These are phyloP conservation scores for Mikania micrantha DNA, from an alignment of 129 eudicot species.

Conservation along the genomic window DNA sequence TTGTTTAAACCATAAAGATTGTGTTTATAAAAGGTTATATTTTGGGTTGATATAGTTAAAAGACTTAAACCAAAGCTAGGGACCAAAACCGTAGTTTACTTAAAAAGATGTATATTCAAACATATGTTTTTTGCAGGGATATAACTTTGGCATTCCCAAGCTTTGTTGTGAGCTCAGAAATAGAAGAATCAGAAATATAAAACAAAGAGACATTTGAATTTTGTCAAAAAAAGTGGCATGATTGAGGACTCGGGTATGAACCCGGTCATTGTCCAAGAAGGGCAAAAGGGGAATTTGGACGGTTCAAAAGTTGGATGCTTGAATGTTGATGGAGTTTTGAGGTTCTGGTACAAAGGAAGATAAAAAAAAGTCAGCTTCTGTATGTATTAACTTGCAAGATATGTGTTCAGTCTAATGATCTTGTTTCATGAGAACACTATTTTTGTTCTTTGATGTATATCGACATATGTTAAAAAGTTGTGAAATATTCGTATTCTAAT, in stretches of 20 bases:
- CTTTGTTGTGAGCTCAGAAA: slow-evolving; percentile 67
- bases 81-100: no score
- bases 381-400: slow-evolving; percentile 4
- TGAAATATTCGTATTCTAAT: no score
- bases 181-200: slow-evolving; percentile 55
- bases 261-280: not conserved
- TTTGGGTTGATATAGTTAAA: no score
- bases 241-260: not conserved
- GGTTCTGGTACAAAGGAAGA: slow-evolving; percentile 11
- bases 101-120: not conserved
- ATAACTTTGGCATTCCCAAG: slow-evolving; percentile 89
- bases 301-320: slow-evolving; percentile 10
- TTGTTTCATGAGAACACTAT: slow-evolving; percentile 7
- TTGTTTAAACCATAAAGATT: no score
- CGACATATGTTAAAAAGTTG: not conserved
- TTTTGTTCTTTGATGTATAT: slow-evolving; percentile 1
- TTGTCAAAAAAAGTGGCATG: not conserved
- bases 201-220: not conserved
- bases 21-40: no score
- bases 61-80: no score
- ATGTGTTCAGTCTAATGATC: slow-evolving; percentile 14
- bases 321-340: slow-evolving; percentile 9
- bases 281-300: slow-evolving; percentile 5
- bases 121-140: slow-evolving; percentile 46
- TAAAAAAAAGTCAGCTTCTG: slow-evolving; percentile 1